Percentiles rank a stretch among this genome's conserved stretches.
These are phyloP conservation scores for Aciculosporium take DNA, from an alignment of 2,329 filamentous ascomycete genomes.

Conservation along the genomic window DNA sequence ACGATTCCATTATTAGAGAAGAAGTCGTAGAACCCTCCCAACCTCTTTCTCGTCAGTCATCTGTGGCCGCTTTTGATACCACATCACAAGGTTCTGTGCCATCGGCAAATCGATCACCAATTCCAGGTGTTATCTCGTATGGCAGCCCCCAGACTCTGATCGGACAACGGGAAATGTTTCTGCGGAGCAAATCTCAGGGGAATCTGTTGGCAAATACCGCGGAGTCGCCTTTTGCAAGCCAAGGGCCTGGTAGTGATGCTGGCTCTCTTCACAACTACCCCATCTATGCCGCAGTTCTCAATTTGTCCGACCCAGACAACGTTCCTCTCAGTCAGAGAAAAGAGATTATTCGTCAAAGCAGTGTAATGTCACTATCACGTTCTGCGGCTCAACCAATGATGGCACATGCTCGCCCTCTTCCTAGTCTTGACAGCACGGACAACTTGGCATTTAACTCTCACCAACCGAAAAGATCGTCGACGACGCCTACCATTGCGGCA, in stretches of 20 bases:
- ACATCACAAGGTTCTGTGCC: slow-evolving; percentile 1
- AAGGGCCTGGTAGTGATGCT: slow-evolving; percentile 25
- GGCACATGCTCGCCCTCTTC: slow-evolving; percentile 8
- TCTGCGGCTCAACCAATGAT: slow-evolving; percentile 13
- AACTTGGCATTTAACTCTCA: slow-evolving; percentile 35
- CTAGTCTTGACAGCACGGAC: slow-evolving; percentile 17
- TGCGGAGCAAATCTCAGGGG: slow-evolving; percentile 37
- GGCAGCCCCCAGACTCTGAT: slow-evolving; percentile 41
- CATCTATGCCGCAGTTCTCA: slow-evolving; percentile 15
- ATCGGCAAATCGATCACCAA: slow-evolving; percentile 12
- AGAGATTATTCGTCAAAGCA: slow-evolving; percentile 42
- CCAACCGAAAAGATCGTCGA: slow-evolving; percentile 35
- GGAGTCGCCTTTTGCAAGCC: slow-evolving; percentile 13
- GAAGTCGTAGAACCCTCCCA: slow-evolving; percentile 1
- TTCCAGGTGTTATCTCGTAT: slow-evolving; percentile 35
- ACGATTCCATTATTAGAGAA: slow-evolving; percentile 8
- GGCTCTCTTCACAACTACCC: slow-evolving; percentile 25
- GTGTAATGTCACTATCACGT: slow-evolving; percentile 19
- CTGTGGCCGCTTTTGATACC: slow-evolving; percentile 10
- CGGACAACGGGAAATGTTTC: slow-evolving; percentile 38
- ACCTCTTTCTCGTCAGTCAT: slow-evolving; percentile 10
- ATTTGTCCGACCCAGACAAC: slow-evolving; percentile 42
- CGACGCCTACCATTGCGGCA: slow-evolving; percentile 25
- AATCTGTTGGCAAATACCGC: slow-evolving; percentile 17
- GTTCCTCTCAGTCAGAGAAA: slow-evolving; percentile 57